Evolutionary conservation across 177 flowering plant genomes (phyloP), one percentile per base, ranked within the genome.

Genomic region (Vitis hybrid): DNA sequence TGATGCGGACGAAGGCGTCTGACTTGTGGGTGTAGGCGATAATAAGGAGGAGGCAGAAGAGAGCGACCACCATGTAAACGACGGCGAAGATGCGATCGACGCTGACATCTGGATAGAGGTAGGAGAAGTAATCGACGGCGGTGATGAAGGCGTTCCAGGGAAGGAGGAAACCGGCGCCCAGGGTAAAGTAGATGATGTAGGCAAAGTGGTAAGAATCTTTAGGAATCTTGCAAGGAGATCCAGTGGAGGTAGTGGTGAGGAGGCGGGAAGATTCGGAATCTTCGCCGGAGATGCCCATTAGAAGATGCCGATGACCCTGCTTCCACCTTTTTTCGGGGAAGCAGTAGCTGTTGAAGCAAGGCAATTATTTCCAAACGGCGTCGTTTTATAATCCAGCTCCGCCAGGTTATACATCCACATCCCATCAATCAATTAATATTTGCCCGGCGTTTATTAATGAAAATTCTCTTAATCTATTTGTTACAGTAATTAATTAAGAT

Each of bases 101-200:
- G 80, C 85, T 80, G 65, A 68, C 83, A 8, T 77, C 90, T 0
- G 98, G 98, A 82, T 96, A 96, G 73, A 96, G 85, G 84, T 85
- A 90, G 76, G 76, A 48, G 88, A 96, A 93, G 89, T 93, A 96
- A 73, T 96, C 98, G 68, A 96, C 94, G 82, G 98, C 98, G 6
- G 97, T 93, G 83, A 96, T 87, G 90, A 93, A 96, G 65, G 98
- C 92, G 81, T 96, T 96, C 98, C 97, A 96, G 60, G 99, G 99
- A 64, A 93, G 88, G 58, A 93, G 92, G 74, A 64, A 96, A 3
- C 98, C 99, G 0, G 87, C 60, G 51, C 98, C 98, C 4, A 96
- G 71, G 0, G 88, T 86, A 84, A 96, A 93, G 92, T 89, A 92
- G 76, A 90, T 82, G 50, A 87, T 81, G 90, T 93, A 96, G 11